Conservation (phyloP, 345 rosid species). For the Eucalyptus tenuipes region DNA sequence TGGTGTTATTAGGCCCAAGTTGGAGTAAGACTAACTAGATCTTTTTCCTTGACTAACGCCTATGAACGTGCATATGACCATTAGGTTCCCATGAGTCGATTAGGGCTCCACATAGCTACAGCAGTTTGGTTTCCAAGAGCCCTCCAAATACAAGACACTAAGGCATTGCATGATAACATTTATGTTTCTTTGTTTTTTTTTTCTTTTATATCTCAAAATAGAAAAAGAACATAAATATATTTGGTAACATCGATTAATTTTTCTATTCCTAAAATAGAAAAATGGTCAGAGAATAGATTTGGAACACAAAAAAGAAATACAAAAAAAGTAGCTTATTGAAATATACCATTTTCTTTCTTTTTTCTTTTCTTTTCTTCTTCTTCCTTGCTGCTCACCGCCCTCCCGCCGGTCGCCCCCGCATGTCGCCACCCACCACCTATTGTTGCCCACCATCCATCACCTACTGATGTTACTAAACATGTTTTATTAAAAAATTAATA, state of each 20-base stretch:
- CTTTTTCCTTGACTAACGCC: not conserved
- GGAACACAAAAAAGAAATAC: fast-evolving
- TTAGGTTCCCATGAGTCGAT: not conserved
- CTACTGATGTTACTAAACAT: fast-evolving
- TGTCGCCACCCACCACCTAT: fast-evolving
- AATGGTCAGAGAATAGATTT: fast-evolving
- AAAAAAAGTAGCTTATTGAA: too few relatives aligned
- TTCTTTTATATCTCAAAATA: fast-evolving
- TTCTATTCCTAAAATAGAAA: fast-evolving
- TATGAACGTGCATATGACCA: not conserved
- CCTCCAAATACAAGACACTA: not conserved
- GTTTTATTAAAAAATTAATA: too few relatives aligned
- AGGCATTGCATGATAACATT: fast-evolving
- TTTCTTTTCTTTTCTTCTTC: too few relatives aligned
- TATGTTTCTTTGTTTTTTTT: fast-evolving
- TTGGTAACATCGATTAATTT: too few relatives aligned
- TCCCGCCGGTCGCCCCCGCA: fast-evolving
- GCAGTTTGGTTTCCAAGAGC: not conserved
- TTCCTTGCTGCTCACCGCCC: fast-evolving
- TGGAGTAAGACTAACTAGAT: not conserved
- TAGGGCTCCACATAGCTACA: not conserved
- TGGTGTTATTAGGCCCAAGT: not conserved
- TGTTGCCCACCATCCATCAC: fast-evolving
- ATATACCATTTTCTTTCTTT: fast-evolving
- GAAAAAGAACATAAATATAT: fast-evolving